Percentiles rank a stretch among this genome's conserved stretches.
phyloP scores from a whole-genome alignment of 2,329 filamentous ascomycete species.

The Diaporthe vaccinii region DNA sequence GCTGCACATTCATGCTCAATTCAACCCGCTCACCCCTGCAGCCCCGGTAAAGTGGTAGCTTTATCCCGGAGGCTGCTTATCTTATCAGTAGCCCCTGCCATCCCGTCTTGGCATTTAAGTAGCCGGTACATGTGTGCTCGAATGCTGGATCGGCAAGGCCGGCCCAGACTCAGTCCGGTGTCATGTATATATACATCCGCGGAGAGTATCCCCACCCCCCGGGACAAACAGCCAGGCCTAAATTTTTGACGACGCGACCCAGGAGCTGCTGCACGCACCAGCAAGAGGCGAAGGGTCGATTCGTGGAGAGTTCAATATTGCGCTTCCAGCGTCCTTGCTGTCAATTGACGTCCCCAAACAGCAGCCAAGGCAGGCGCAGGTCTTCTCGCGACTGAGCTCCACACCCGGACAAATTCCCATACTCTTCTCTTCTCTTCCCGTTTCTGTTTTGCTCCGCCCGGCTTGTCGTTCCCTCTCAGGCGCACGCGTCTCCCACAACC shows the following conservation, averaged over 20 bases:
- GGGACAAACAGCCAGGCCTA: slow-evolving; percentile 7
- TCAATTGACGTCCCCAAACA: not conserved
- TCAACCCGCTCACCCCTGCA: not conserved
- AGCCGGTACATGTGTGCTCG: not conserved
- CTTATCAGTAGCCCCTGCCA: slow-evolving; percentile 6
- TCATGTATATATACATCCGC: not conserved
- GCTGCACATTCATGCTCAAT: not conserved
- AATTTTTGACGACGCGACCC: slow-evolving; percentile 36
- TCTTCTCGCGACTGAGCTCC: slow-evolving; percentile 6
- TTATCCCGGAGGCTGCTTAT: not conserved
- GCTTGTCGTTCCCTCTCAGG: not conserved
- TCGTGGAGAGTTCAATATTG: not conserved
- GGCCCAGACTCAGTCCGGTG: not conserved
- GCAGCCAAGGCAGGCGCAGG: not conserved
- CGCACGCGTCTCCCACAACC: not conserved
- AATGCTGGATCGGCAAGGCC: not conserved
- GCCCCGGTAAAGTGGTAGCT: not conserved
- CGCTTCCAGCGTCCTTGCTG: not conserved
- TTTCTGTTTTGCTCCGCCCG: not conserved
- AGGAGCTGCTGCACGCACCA: not conserved
- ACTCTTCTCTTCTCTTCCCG: not conserved
- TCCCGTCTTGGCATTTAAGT: not conserved
- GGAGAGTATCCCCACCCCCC: not conserved
- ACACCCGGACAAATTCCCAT: not conserved
- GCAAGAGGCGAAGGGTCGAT: not conserved